phyloP scores from a whole-genome alignment of 73 alveolate genomes.

The Paramecium bursaria region DNA sequence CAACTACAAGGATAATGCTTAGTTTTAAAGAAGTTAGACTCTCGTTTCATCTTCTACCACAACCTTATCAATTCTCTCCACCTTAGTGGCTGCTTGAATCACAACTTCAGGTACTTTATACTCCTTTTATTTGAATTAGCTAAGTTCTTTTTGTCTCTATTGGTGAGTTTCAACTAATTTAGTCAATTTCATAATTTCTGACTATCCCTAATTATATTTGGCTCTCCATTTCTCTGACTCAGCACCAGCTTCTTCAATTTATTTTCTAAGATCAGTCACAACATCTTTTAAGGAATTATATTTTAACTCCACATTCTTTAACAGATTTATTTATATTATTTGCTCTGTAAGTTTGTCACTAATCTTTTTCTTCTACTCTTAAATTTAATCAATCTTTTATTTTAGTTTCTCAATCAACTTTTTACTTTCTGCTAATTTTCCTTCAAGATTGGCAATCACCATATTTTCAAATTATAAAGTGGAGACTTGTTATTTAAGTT shows the following conservation, averaged over 20 bases:
- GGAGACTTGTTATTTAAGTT: not conserved
- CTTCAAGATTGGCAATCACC: not conserved
- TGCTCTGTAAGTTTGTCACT: not conserved
- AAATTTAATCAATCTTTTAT: not conserved
- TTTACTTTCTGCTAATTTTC: constrained; percentile 14
- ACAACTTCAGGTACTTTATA: constrained; percentile 12
- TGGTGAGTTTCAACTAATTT: constrained; percentile 26
- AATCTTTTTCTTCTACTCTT: not conserved
- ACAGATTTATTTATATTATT: constrained; percentile 7
- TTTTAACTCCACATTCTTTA: constrained; percentile 43
- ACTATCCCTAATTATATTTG: constrained; percentile 4
- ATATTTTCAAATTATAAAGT: not conserved
- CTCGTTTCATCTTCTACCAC: constrained; percentile 5
- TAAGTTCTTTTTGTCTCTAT: constrained; percentile 6
- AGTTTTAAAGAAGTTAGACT: not conserved
- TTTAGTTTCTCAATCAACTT: not conserved
- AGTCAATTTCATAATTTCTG: constrained; percentile 23
- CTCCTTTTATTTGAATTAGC: constrained; percentile 4
- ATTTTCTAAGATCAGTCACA: not conserved
- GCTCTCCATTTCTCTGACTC: constrained; percentile 55
- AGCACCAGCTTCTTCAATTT: not conserved
- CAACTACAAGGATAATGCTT: not conserved
- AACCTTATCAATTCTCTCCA: not conserved
- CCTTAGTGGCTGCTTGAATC: not conserved
- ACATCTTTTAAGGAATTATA: not conserved